Evolutionary conservation across 1,284 basidiomycete genomes (phyloP).

Genomic region (Tausonia pullulans): DNA sequence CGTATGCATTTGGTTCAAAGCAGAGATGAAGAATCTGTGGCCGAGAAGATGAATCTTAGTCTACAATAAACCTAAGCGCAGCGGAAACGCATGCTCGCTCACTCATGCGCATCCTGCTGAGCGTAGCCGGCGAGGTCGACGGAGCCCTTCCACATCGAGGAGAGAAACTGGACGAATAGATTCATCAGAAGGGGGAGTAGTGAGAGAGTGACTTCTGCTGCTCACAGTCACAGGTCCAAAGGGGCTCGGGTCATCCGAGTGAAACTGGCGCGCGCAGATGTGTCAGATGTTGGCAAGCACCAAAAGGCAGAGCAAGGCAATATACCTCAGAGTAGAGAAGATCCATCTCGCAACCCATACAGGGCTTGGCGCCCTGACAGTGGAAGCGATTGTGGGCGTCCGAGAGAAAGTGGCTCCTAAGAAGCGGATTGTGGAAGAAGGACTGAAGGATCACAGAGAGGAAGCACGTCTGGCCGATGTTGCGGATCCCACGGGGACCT

Average conservation of each 20-base stretch:
- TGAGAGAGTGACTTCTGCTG: too few species aligned
- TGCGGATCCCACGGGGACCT: slow-evolving; percentile 45
- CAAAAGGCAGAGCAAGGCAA: background rate
- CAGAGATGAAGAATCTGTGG: slow-evolving; percentile 56
- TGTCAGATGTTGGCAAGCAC: background rate
- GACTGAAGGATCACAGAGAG: slow-evolving; percentile 85
- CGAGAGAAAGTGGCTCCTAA: slow-evolving; percentile 79
- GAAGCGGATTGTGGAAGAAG: slow-evolving; percentile 83
- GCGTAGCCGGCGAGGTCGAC: slow-evolving; percentile 77
- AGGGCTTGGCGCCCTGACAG: slow-evolving; percentile 55
- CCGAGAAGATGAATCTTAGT: slow-evolving; percentile 29
- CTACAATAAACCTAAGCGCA: slow-evolving; percentile 4
- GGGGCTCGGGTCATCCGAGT: slow-evolving; percentile 54
- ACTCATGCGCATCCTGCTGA: slow-evolving; percentile 88
- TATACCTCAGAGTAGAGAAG: slow-evolving; percentile 71
- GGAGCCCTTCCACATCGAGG: slow-evolving; percentile 75
- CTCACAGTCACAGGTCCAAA: slow-evolving; percentile 59
- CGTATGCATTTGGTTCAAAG: slow-evolving; percentile 72
- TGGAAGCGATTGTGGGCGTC: slow-evolving; percentile 66
- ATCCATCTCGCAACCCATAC: slow-evolving; percentile 93
- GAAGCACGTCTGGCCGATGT: slow-evolving; percentile 72
- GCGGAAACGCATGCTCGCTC: slow-evolving; percentile 2
- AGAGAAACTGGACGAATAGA: slow-evolving; percentile 44
- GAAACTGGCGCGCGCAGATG: slow-evolving; percentile 43
- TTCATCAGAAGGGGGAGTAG: too few species aligned